A percentile compares a stretch with the other conserved stretches of the same genome.
phyloP scores from a whole-genome alignment of 768 basidiomycete species.

The Omphalotus guepiniiformis region DNA sequence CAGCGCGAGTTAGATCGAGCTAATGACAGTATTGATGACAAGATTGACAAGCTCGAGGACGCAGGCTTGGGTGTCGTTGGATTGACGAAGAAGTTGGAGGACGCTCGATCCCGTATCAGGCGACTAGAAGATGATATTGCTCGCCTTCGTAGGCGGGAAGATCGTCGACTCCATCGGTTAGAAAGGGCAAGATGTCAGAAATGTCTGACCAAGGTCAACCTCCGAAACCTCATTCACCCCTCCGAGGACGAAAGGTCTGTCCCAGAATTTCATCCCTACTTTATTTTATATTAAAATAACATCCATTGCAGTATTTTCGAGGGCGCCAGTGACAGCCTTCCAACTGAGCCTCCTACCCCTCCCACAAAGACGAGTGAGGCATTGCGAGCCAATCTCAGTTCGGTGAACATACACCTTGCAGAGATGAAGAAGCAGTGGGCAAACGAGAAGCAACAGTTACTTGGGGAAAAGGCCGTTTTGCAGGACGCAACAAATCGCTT shows the following conservation, averaged over 20 bases:
- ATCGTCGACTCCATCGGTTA: slow-evolving; percentile 59
- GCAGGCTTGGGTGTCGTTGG: slow-evolving; percentile 72
- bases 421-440: slow-evolving; percentile 68
- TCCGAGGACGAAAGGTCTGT: slow-evolving; percentile 61
- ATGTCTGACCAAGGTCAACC: slow-evolving; percentile 60
- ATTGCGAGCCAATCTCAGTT: slow-evolving; percentile 52
- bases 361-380: slow-evolving; percentile 65
- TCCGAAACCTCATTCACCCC: slow-evolving; percentile 34
- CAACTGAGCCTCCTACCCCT: slow-evolving; percentile 61
- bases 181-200: slow-evolving; percentile 64
- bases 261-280: not conserved
- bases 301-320: slow-evolving; percentile 47
- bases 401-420: slow-evolving; percentile 60
- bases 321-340: slow-evolving; percentile 39
- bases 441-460: slow-evolving; percentile 55
- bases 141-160: slow-evolving; percentile 61
- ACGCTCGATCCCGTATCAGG: slow-evolving; percentile 56
- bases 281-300: slow-evolving; percentile 1
- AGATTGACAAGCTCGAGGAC: slow-evolving; percentile 81
- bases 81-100: slow-evolving; percentile 65
- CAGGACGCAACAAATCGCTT: slow-evolving; percentile 68
- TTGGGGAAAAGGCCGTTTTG: slow-evolving; percentile 69
- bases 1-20: slow-evolving; percentile 74
- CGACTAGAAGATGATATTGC: slow-evolving; percentile 66
- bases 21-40: slow-evolving; percentile 84